Evolutionary conservation across 768 basidiomycete genomes (phyloP).

Genomic region (Mycena kentingensis): DNA sequence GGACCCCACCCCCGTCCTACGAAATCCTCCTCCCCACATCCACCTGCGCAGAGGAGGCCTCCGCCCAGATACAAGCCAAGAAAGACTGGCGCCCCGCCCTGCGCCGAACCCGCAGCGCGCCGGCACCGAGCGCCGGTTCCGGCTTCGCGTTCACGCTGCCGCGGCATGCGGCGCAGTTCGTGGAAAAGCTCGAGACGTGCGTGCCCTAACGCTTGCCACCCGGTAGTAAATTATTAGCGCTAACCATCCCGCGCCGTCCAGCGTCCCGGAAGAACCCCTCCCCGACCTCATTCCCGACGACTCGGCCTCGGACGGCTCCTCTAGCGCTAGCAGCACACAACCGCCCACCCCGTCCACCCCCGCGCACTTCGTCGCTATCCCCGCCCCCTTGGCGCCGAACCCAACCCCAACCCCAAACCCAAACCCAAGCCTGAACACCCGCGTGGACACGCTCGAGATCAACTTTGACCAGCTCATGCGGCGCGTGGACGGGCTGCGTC

Average conservation of each 20-base stretch:
- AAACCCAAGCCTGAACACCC: slow-evolving; percentile 1
- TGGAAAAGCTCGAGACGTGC: neutral
- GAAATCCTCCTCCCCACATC: neutral
- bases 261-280: neutral
- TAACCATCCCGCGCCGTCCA: too few species aligned
- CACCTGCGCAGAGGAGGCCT: neutral
- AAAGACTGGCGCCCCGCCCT: neutral
- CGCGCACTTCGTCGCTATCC: too few species aligned
- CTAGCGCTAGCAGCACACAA: neutral
- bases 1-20: neutral
- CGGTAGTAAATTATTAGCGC: neutral
- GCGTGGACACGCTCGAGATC: slow-evolving; percentile 9
- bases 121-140: neutral
- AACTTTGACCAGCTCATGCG: slow-evolving; percentile 5
- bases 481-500: slow-evolving; percentile 2
- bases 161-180: neutral
- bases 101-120: neutral
- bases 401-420: neutral
- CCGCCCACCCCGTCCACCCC: neutral
- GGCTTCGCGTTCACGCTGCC: neutral
- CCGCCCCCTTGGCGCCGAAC: too few species aligned
- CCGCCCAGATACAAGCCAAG: neutral
- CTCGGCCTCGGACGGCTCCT: neutral
- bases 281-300: neutral
- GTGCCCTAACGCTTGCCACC: neutral